Evolutionary conservation across 1,284 basidiomycete genomes (phyloP).

Genomic region (Ceratobasidium sp.): DNA sequence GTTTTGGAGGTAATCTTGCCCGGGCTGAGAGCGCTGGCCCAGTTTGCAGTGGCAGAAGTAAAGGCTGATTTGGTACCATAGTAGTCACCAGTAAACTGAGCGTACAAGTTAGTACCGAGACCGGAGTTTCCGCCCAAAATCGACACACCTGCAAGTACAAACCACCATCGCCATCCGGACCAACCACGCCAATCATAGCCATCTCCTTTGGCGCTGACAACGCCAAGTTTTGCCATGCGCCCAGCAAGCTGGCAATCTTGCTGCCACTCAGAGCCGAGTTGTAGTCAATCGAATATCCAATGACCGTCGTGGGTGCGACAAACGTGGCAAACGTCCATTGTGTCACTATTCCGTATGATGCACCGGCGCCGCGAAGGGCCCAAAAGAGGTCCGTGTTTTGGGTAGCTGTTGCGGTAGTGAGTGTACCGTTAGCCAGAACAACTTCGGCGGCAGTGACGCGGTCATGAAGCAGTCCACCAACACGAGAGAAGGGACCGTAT

Average conservation of each 20-base stretch:
- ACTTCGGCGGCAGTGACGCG: slow-evolving; percentile 48
- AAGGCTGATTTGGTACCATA: slow-evolving; percentile 44
- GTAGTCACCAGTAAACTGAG: slow-evolving; percentile 42
- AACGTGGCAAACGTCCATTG: slow-evolving; percentile 45
- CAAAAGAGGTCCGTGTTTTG: slow-evolving; percentile 54
- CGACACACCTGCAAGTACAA: slow-evolving; percentile 27
- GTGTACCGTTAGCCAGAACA: slow-evolving; percentile 48
- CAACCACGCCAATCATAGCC: slow-evolving; percentile 31
- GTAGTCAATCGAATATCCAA: slow-evolving; percentile 41
- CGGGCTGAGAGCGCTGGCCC: slow-evolving; percentile 21
- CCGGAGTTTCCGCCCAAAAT: not conserved
- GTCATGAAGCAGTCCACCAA: slow-evolving; percentile 40
- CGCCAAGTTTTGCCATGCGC: slow-evolving; percentile 30
- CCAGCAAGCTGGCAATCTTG: slow-evolving; percentile 26
- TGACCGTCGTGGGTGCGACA: slow-evolving; percentile 29
- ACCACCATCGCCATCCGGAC: slow-evolving; percentile 18
- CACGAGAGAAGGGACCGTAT: slow-evolving; percentile 43
- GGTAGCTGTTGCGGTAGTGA: slow-evolving; percentile 40
- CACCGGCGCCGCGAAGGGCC: slow-evolving; percentile 56
- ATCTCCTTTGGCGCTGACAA: slow-evolving; percentile 36
- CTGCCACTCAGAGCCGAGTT: not conserved
- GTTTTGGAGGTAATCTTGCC: slow-evolving; percentile 37
- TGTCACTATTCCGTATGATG: slow-evolving; percentile 53
- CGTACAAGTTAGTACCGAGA: not conserved
- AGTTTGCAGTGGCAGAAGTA: slow-evolving; percentile 27